Evolutionary conservation across 2,329 filamentous ascomycete species (phyloP), one percentile per base, ranked within the genome.

Genomic region (Lasiodiplodia hormozganensis): DNA sequence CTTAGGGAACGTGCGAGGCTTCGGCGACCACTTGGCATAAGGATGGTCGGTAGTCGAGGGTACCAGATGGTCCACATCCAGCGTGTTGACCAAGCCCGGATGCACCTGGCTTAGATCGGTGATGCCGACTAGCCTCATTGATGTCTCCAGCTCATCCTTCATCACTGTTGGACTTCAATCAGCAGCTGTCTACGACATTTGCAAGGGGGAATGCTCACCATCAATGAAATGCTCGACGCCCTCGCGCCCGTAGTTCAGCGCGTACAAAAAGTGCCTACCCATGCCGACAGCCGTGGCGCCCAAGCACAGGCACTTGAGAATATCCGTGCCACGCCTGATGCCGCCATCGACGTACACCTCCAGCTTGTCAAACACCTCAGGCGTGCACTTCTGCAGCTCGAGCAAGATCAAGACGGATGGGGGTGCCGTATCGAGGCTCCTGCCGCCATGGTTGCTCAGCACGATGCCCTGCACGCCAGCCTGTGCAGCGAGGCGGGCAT

Each of bases 41-140:
- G 67, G 67, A 23, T 68, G 68, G n/a, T 69, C 64, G n/a, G 36
- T n/a, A 18, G 68, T 67, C 36, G 68, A 52, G 47, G 72, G 56
- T 16, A 73, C 68, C 51, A 73, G 28, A 65, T 73, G 71, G 62
- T 74, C 71, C 18, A 78, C 70, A 62, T 75, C 71, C n/a, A 73
- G 70, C 2, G 78, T 82, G 68, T 90, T 89, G 28, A 91, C 77
- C 75, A 90, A 80, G 0, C 88, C 88, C 0, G 88, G 87, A 71
- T 89, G 85, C 5, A 88, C 83, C 74, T 90, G 83, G 65, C 86
- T 83, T 11, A 91, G 77, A 70, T 86, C 84, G 1, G 87, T 90
- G 40, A 91, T 82, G 2, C 89, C 89, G 68, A 89, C 86, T 75
- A 90, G 83, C 31, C 86, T 84, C 89, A 91, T 91, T 2, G 88